phyloP scores from a whole-genome alignment of 352 stramenopile species.

The Globisporangium takayamanum region DNA sequence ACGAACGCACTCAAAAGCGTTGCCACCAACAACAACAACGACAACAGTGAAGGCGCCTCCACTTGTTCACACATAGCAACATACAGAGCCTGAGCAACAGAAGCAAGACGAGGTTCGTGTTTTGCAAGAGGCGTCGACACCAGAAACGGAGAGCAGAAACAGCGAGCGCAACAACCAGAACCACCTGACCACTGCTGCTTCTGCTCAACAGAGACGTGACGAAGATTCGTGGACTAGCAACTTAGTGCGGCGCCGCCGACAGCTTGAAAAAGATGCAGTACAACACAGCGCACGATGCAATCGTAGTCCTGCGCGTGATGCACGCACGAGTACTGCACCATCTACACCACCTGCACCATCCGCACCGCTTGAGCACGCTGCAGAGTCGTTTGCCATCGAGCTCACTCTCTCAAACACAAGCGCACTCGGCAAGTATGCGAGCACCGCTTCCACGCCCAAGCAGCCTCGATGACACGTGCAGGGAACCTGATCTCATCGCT shows the following conservation, averaged over 20 bases:
- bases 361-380: too few species aligned
- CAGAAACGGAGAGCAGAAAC: too few species aligned
- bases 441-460: too few species aligned
- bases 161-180: too few species aligned
- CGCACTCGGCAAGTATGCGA: too few species aligned
- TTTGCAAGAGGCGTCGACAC: too few species aligned
- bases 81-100: too few species aligned
- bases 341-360: neutral
- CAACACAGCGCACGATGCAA: neutral
- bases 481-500: too few species aligned
- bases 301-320: neutral
- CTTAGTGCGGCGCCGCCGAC: constrained; percentile 36
- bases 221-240: constrained; percentile 16
- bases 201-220: neutral
- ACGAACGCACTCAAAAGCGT: neutral
- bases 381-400: too few species aligned
- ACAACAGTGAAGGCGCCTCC: neutral
- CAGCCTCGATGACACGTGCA: too few species aligned
- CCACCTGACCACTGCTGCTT: neutral
- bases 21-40: neutral
- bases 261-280: constrained; percentile 21
- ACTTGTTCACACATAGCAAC: neutral
- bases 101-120: too few species aligned
- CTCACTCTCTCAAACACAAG: neutral
- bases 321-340: neutral